phyloP scores from a whole-genome alignment of 768 basidiomycete species.

The Xerocomellus dryophilus region DNA sequence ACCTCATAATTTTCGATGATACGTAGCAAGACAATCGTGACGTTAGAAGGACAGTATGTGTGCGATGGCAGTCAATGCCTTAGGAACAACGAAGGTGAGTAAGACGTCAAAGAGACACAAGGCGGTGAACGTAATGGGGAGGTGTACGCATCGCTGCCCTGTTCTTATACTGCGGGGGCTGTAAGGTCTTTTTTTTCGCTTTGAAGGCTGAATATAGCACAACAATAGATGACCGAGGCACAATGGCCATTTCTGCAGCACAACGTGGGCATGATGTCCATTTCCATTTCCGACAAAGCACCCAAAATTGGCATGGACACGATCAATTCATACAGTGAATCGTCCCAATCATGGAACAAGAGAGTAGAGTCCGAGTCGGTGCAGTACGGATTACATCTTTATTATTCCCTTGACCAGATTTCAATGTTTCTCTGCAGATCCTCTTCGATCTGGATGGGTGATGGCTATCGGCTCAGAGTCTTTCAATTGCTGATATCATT shows the following conservation, averaged over 20 bases:
- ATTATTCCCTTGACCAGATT: not conserved
- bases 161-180: slow-evolving; percentile 18
- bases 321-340: not conserved
- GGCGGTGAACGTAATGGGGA: not conserved
- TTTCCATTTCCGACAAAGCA: not conserved
- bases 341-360: slow-evolving; percentile 13
- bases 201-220: slow-evolving; percentile 1
- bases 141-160: not conserved
- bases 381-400: slow-evolving; percentile 40
- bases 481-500: slow-evolving; percentile 5
- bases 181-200: not conserved
- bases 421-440: slow-evolving; percentile 39
- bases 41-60: not conserved
- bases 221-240: slow-evolving; percentile 15
- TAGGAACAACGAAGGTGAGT: slow-evolving; percentile 8
- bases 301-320: slow-evolving; percentile 4
- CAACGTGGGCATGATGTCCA: not conserved
- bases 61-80: slow-evolving; percentile 26
- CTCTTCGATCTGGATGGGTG: slow-evolving; percentile 74
- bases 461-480: slow-evolving; percentile 11
- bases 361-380: slow-evolving; percentile 41
- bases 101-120: slow-evolving; percentile 1
- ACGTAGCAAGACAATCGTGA: not conserved
- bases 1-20: slow-evolving; percentile 34
- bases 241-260: slow-evolving; percentile 6